Base-by-base conservation (phyloP, 2,329 filamentous ascomycete species). In the Fusarium devonianum region DNA sequence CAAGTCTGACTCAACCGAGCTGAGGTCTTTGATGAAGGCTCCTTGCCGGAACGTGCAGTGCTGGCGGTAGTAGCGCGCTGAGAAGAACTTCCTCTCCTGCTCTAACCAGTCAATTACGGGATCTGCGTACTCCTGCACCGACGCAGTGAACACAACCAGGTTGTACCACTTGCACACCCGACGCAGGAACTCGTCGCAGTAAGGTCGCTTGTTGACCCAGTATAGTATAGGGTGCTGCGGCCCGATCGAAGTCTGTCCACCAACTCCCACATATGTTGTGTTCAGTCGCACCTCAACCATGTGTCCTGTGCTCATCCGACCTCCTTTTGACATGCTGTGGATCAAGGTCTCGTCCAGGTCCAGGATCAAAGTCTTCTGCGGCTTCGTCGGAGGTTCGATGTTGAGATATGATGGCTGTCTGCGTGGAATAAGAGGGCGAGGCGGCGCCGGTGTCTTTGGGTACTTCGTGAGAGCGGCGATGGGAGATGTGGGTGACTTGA, bases 41-140 rank as follows among this genome's bases (percentile, higher is more conserved):
- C 93, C 93, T 64, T 97, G 94, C 43, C 94, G 84, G 69, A 91
- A 92, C 16, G 94, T 97, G 78, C 94, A 99, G 73, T 99, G 93
- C 71, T 99, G 94, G 45, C 94, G 85, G 73, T 99, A 99, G 75
- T 94, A 97, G 61, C 94, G 81, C 29, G 87, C 90, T 25, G 89
- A 89, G 74, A 99, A 99, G 76, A 91, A 97, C 75, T 97, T 97
- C 66, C 92, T 86, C 74, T 99, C 94, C 61, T 91, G 87, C 74
- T 99, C 94, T 52, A 99, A 82, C 92, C 92, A 97, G 79, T 99
- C 94, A 69, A 99, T 97, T 47, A 99, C 94, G 0, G 94, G 94
- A 71, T 99, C 94, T 48, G 94, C 94, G 67, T 99, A 99, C 72
- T 99, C 94, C 71, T 99, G 94, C 26, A 99, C 94, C 14, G 92